phyloP scores from a whole-genome alignment of 352 stramenopile genomes.

The Elongisporangium prolatum region DNA sequence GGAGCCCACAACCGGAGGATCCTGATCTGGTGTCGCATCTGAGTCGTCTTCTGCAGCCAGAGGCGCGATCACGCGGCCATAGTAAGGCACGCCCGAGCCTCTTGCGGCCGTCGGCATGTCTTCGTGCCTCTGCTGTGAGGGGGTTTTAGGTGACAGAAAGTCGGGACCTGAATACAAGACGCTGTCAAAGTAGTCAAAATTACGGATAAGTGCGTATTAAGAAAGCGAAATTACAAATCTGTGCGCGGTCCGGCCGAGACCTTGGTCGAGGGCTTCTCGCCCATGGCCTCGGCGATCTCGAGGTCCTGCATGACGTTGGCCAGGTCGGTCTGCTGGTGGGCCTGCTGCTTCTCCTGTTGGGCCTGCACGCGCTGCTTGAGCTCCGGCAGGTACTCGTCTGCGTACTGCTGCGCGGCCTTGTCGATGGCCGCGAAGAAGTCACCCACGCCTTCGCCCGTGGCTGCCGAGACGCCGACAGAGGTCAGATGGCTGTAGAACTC shows the following conservation, averaged over 20 bases:
- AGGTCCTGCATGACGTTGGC: slow-evolving; percentile 79
- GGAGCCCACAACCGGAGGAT: slow-evolving; percentile 4
- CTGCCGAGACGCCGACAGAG: slow-evolving; percentile 92
- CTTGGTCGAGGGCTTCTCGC: slow-evolving; percentile 14
- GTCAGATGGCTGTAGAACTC: slow-evolving; percentile 94
- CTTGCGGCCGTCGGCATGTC: neutral
- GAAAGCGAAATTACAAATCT: slow-evolving; percentile 37
- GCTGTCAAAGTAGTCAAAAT: neutral
- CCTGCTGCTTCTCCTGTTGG: slow-evolving; percentile 44
- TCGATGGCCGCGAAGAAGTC: slow-evolving; percentile 92
- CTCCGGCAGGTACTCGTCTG: slow-evolving; percentile 83
- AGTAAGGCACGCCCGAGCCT: neutral
- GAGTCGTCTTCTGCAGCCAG: slow-evolving; percentile 1
- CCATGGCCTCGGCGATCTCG: slow-evolving; percentile 54
- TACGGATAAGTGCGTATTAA: neutral
- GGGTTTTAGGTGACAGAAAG: too few relatives aligned
- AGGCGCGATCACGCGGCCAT: neutral
- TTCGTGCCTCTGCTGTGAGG: neutral
- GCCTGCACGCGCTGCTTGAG: slow-evolving; percentile 60
- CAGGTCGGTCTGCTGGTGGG: slow-evolving; percentile 48
- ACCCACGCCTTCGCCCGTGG: slow-evolving; percentile 94
- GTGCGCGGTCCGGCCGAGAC: slow-evolving; percentile 39
- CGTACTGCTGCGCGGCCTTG: slow-evolving; percentile 82
- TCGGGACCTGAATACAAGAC: neutral
- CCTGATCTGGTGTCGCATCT: slow-evolving; percentile 17